phyloP scores from a whole-genome alignment of 2,329 filamentous ascomycete species.

The Stagonosporopsis chrysanthemi region DNA sequence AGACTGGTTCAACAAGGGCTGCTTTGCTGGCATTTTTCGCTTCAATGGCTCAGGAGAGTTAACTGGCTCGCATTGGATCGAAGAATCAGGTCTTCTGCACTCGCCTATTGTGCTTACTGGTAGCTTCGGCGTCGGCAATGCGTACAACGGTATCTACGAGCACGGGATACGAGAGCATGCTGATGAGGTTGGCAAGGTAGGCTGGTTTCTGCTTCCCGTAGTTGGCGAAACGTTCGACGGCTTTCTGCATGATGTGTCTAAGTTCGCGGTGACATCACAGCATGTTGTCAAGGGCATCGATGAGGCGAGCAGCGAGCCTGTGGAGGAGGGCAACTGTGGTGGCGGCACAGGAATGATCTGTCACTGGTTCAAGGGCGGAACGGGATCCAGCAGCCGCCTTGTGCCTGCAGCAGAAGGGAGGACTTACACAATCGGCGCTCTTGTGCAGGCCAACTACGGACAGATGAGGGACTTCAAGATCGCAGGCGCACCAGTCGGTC shows the following conservation, averaged over 20 bases:
- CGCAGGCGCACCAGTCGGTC: slow-evolving; percentile 68
- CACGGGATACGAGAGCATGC: slow-evolving; percentile 59
- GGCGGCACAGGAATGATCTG: slow-evolving; percentile 74
- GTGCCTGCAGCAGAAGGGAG: slow-evolving; percentile 48
- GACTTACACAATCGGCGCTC: slow-evolving; percentile 66
- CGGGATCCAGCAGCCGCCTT: slow-evolving; percentile 66
- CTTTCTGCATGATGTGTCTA: slow-evolving; percentile 64
- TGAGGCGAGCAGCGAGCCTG: slow-evolving; percentile 58
- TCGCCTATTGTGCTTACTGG: slow-evolving; percentile 69
- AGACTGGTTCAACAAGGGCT: slow-evolving; percentile 52
- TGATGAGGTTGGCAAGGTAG: slow-evolving; percentile 53
- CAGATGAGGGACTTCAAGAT: slow-evolving; percentile 64
- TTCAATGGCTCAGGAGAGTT: slow-evolving; percentile 72
- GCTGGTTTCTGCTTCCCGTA: slow-evolving; percentile 64
- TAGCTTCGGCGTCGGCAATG: slow-evolving; percentile 64
- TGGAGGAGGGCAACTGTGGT: slow-evolving; percentile 69
- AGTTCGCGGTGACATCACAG: slow-evolving; percentile 62
- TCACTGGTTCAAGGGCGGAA: slow-evolving; percentile 72
- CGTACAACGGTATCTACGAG: slow-evolving; percentile 66
- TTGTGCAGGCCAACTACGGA: slow-evolving; percentile 74
- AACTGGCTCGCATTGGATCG: slow-evolving; percentile 68
- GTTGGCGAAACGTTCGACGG: slow-evolving; percentile 71
- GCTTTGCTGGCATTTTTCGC: slow-evolving; percentile 59
- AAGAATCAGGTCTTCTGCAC: slow-evolving; percentile 66
- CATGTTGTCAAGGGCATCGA: slow-evolving; percentile 64